Conservation (phyloP, 1,139 yeast species). For the Pichia sp. region DNA sequence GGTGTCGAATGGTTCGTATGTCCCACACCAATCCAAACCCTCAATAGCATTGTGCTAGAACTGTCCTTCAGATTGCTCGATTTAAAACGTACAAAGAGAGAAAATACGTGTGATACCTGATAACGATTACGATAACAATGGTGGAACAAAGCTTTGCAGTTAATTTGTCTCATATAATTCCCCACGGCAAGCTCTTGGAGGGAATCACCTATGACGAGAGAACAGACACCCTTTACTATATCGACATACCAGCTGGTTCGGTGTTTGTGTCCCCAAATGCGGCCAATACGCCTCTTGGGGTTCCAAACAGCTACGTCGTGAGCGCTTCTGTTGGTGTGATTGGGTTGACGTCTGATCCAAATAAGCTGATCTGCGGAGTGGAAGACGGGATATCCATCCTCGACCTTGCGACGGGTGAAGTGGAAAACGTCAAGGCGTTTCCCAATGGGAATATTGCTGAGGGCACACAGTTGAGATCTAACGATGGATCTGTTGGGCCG, state of each 20-base stretch:
- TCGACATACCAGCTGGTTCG: constrained; percentile 55
- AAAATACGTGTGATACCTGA: too few relatives aligned
- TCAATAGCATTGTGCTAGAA: too few relatives aligned
- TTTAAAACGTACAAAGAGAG: too few relatives aligned
- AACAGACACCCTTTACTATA: constrained; percentile 61
- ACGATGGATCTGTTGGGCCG: constrained; percentile 70
- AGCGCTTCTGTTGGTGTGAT: constrained; percentile 55
- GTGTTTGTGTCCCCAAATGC: constrained; percentile 2
- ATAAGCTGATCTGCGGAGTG: constrained; percentile 47
- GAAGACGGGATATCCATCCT: constrained; percentile 54
- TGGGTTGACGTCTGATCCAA: constrained; percentile 47
- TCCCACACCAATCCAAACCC: too few relatives aligned
- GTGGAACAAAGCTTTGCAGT: constrained; percentile 7
- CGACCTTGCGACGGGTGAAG: constrained; percentile 39
- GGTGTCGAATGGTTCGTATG: too few relatives aligned
- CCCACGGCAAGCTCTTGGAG: constrained; percentile 54
- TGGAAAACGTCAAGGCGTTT: constrained; percentile 44
- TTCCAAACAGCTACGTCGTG: constrained; percentile 29
- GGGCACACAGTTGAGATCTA: constrained; percentile 50
- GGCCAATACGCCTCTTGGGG: neutral
- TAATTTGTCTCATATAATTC: constrained; percentile 35
- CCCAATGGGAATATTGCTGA: constrained; percentile 33
- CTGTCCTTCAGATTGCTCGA: too few relatives aligned
- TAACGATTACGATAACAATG: too few relatives aligned
- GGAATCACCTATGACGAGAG: constrained; percentile 61